phyloP scores from a whole-genome alignment of 768 basidiomycete species.

The Hericium coralloides region DNA sequence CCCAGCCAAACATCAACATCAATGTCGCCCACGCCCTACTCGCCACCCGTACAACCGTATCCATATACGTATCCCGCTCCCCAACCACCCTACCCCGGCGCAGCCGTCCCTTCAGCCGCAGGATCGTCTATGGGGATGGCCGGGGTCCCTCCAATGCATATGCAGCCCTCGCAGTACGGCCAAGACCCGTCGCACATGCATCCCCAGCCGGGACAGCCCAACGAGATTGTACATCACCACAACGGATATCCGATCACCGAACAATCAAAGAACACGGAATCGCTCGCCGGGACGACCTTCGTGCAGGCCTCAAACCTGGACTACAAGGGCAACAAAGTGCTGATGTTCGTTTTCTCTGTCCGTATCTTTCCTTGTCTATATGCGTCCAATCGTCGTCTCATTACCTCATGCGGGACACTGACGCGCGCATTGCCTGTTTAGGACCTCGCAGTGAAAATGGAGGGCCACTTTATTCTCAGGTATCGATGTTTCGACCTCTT shows the following conservation, averaged over 20 bases:
- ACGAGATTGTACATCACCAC: slow-evolving; percentile 36
- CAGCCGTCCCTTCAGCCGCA: not conserved
- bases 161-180: slow-evolving; percentile 3
- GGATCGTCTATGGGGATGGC: slow-evolving; percentile 1
- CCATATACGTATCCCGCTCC: slow-evolving; percentile 15
- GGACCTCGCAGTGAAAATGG: slow-evolving; percentile 66
- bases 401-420: not conserved
- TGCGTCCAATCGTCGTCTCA: not conserved
- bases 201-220: slow-evolving; percentile 9
- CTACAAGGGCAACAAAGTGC: slow-evolving; percentile 43
- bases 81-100: slow-evolving; percentile 8
- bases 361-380: slow-evolving; percentile 19
- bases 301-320: slow-evolving; percentile 44
- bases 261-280: slow-evolving; percentile 38
- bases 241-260: slow-evolving; percentile 37
- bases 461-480: slow-evolving; percentile 59
- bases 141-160: slow-evolving; percentile 1
- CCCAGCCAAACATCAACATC: slow-evolving; percentile 12
- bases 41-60: slow-evolving; percentile 10
- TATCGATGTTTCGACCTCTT: slow-evolving; percentile 61
- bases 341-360: slow-evolving; percentile 61
- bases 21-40: slow-evolving; percentile 13
- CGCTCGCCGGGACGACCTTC: slow-evolving; percentile 54
- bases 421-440: slow-evolving; percentile 17
- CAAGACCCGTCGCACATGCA: slow-evolving; percentile 3